Percentiles rank a stretch among this genome's conserved stretches.
These are phyloP conservation scores for Capsicum rhomboideum DNA, from an alignment of 257 asterid genomes.

Conservation along the genomic window DNA sequence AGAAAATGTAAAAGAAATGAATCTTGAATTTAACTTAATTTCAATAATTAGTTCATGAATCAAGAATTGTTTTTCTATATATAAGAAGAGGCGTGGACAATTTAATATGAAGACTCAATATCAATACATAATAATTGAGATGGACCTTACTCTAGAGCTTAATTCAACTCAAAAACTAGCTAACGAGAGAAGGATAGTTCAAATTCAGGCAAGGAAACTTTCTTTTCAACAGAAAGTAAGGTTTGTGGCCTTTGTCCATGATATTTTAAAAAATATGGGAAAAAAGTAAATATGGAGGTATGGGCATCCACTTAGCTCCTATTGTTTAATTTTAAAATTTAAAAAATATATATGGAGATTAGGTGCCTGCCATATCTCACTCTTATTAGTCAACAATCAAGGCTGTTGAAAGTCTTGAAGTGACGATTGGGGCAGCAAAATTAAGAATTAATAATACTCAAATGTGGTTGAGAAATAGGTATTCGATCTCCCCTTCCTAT, in stretches of 20 bases:
- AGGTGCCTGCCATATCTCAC: neutral
- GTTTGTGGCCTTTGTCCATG: neutral
- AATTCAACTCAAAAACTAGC: too few species aligned
- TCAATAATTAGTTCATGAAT: too few species aligned
- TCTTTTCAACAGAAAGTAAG: too few species aligned
- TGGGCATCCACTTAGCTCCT: neutral
- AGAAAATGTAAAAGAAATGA: neutral
- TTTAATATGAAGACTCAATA: too few species aligned
- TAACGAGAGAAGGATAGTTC: too few species aligned
- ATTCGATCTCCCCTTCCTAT: constrained; percentile 20
- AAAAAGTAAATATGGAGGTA: neutral
- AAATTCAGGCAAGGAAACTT: too few species aligned
- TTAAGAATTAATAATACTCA: neutral
- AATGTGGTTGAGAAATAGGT: neutral
- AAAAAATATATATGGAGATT: neutral
- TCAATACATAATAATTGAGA: too few species aligned
- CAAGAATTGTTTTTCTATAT: too few species aligned
- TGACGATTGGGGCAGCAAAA: neutral
- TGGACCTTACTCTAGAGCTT: too few species aligned
- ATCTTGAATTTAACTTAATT: too few species aligned
- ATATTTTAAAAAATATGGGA: neutral
- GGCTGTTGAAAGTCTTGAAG: neutral
- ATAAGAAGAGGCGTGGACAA: too few species aligned
- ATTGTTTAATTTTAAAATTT: neutral
- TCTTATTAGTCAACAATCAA: neutral